Base-by-base conservation (phyloP, 2,329 filamentous ascomycete species). In the Nectriaceae sp. region DNA sequence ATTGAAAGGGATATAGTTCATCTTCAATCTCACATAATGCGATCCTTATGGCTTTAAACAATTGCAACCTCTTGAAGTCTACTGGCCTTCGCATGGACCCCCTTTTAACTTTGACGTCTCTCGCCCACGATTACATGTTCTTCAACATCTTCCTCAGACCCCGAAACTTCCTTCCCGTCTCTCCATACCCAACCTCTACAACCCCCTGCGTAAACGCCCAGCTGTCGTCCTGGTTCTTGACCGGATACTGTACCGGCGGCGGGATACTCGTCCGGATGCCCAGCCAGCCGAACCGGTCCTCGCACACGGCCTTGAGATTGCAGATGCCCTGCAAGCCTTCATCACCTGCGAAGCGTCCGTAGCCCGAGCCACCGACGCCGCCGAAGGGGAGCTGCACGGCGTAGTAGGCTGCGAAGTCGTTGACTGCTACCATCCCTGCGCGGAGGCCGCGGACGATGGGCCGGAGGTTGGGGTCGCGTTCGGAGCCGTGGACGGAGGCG, bases 341-440 rank as follows among this genome's bases (percentile, higher is more conserved):
- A 56, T 89, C 85, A 20, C 91, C 94, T 0, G 90, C 93, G 70
- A 99, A 99, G 3, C 93, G 80, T 2, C 94, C 94, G 67, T 97
- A 97, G 0, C 89, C 94, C 20, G 89, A 95, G 1, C 91, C 93
- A 49, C 83, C 84, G n/a, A 89, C 84, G 45, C 92, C 94, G 31
- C 94, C 94, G 70, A 99, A 99, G 0, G 94, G 94, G 33, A 99
- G 74, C 70, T 96, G 91, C 6, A 96, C 92, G 44, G 93, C 90
- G 66, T 99, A 99, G 69, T 85, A 97, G 21, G 85, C 87, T 18
- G 87, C 94, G 64, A 99, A 99, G 73, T 99, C 94, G 67, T 99
- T 99, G 59, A 99, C 83, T 20, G 90, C 85, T 1, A 97, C 89
- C 88, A 96, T 97, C 38, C 94, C 94, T 0, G 88, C 85, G 53